Base-by-base conservation (phyloP, 1,284 basidiomycete genomes). In the Cutaneotrichosporon sp. region DNA sequence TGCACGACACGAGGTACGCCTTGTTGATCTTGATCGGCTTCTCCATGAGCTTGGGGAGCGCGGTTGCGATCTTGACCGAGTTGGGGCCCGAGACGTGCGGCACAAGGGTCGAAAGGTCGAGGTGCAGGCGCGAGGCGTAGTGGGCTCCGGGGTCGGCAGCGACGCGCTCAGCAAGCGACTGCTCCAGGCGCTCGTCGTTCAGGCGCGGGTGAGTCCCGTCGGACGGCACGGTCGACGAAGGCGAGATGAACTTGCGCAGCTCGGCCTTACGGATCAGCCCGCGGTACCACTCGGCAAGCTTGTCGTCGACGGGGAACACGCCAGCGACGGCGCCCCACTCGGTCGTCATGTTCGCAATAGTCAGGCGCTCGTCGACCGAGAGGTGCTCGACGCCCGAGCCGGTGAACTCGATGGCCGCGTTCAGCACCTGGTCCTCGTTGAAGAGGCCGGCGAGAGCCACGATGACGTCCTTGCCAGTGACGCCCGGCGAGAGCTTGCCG, bases 251-350 rank as follows among this genome's bases (percentile, higher is more conserved):
- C 7, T 90, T 88, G 57, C 90, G 86, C 59, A 90, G 82, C 76
- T 96, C 91, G 56, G 91, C 84, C 79, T 89, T 91, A 68, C 85
- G 85, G 66, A 97, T 81, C 31, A 87, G 83, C n/a, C 83, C 81
- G 63, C 92, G 89, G 80, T 99, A 99, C 95, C 95, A 99, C 30
- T 87, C 79, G 46, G 95, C 78, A 7, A 93, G 86, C 16, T 86
- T 87, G 40, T 88, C 85, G 78, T 99, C 96, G 10, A 94, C 89
- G 0, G 96, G 95, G 83, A 99, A 99, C 14, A 97, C 88, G 50
- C 96, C 96, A 8, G 88, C 93, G 1, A 99, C 86, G 1, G 96
- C 96, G 58, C 96, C 96, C 96, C 96, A 99, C 79, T 99, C 96
- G 18, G 97, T 99, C 4, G 96, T 98, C 96, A 99, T 99, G 80